phyloP scores from a whole-genome alignment of 108 stramenopile genomes.

The Bacterosira constricta region DNA sequence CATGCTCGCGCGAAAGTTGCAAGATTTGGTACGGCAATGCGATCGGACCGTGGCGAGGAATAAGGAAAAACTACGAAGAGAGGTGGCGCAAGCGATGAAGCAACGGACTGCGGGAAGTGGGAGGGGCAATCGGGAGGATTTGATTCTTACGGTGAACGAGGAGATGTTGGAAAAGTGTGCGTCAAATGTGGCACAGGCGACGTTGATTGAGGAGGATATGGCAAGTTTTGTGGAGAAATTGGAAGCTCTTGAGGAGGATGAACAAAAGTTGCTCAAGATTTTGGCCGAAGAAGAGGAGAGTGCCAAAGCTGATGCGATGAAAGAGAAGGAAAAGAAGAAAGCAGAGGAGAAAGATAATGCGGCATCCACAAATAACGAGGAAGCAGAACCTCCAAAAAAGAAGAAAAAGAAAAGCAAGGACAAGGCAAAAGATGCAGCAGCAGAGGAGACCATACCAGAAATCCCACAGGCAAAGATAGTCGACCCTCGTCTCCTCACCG shows the following conservation, averaged over 20 bases:
- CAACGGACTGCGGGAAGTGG: conserved; percentile 47
- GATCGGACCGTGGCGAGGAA: conserved; percentile 79
- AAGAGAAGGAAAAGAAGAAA: conserved; percentile 30
- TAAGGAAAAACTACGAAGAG: conserved; percentile 80
- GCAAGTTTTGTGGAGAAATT: conserved; percentile 38
- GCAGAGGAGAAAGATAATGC: conserved; percentile 21
- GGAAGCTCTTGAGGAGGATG: conserved; percentile 42
- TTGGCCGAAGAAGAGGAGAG: conserved; percentile 37
- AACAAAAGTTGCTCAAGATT: conserved; percentile 31
- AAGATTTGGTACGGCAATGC: conserved; percentile 74
- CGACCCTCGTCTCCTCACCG: conserved; percentile 33
- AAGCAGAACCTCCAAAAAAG: conserved; percentile 16
- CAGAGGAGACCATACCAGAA: conserved; percentile 24
- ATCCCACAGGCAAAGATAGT: conserved; percentile 2
- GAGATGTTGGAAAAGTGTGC: conserved; percentile 59
- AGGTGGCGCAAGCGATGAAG: conserved; percentile 61
- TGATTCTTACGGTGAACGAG: conserved; percentile 49
- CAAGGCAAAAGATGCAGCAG: conserved; percentile 33
- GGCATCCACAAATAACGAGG: not conserved
- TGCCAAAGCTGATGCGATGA: conserved; percentile 4
- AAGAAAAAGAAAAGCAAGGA: conserved; percentile 45
- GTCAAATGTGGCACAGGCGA: conserved; percentile 57
- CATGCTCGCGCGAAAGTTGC: conserved; percentile 73
- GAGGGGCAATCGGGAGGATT: conserved; percentile 57
- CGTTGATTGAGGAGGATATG: conserved; percentile 64